Percentiles rank a stretch among this genome's conserved stretches.
Evolutionary conservation across 306 rosid genomes (phyloP).

Genomic region (Hippophae rhamnoides): DNA sequence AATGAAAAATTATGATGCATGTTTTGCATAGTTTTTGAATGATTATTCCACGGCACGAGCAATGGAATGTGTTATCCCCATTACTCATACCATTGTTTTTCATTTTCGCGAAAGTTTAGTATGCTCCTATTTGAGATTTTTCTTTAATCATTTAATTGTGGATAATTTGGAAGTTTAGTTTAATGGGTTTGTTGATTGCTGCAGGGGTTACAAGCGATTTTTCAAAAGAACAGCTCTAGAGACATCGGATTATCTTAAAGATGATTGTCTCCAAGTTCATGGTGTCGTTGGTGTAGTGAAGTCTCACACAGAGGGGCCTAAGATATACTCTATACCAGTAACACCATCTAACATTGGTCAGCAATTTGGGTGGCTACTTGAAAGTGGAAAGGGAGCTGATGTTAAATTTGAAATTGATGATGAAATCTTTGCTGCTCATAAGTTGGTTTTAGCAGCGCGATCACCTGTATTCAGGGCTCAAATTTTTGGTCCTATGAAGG

Average conservation of each 20-base stretch:
- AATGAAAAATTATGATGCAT: no score
- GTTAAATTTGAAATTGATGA: slow-evolving; percentile 63
- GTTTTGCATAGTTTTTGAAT: no score
- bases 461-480: slow-evolving; percentile 89
- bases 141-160: background rate
- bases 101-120: no score
- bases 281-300: slow-evolving; percentile 77
- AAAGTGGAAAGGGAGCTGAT: slow-evolving; percentile 63
- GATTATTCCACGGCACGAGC: no score
- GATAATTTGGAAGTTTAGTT: background rate
- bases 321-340: slow-evolving; percentile 50
- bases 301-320: slow-evolving; percentile 66
- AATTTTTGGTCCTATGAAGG: slow-evolving; percentile 87
- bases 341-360: slow-evolving; percentile 59
- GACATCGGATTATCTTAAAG: slow-evolving; percentile 72
- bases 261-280: slow-evolving; percentile 59
- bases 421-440: slow-evolving; percentile 60
- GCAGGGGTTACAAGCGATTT: slow-evolving; percentile 83
- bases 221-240: slow-evolving; percentile 62
- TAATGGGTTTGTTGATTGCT: slow-evolving; percentile 20
- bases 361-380: slow-evolving; percentile 56
- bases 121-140: background rate
- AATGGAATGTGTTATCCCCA: no score
- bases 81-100: no score
- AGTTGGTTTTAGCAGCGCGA: slow-evolving; percentile 73